Base-by-base conservation (phyloP, 352 stramenopile species). In the Globisporangium acanthophoron region DNA sequence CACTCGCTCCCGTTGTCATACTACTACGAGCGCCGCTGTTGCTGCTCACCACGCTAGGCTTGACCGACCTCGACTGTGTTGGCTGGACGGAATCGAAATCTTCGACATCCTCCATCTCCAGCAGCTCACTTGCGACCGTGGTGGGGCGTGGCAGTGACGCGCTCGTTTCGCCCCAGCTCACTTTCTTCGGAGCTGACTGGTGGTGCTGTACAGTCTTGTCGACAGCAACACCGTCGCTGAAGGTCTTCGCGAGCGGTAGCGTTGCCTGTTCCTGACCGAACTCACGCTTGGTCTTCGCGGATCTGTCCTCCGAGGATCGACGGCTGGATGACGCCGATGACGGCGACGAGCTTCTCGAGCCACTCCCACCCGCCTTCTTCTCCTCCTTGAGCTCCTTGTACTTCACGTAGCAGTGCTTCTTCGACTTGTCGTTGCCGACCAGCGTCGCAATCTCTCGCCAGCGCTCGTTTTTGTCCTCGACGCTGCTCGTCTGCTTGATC, bases 341-440 rank as follows among this genome's bases (percentile, higher is more conserved):
- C 16, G 29, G 27, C 16, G 31, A 29, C 29, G 48, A 62, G 48
- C 69, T 76, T 31, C 71, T 72, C 1, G 46, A 56, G 11, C 18
- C 12, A 5, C 35, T 31, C 3, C 33, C 50, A 27, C 58, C 24
- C 24, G 46, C 49, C 3, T 59, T 64, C 40, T 80, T 85, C 51
- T 86, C 75, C 31, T 85, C 69, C 54, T 88, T 90, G 31, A 93
- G 68, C 41, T 88, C 70, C 63, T 93, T 93, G 70, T 93, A 93
- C 65, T 93, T 92, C 33, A 90, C 20, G 57, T 92, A 91, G 66
- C 84, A 93, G 44, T 90, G 69, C 60, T 90, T 90, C 51, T 92
- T 92, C n/a, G 66, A 73, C 55, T 85, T 88, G 1, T 65, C 64
- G 45, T 75, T 79, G 13, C 81, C 76, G 13, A 93, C 76, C 13